Evolutionary conservation across 768 basidiomycete species (phyloP).

Genomic region (Lyophyllum decastes): DNA sequence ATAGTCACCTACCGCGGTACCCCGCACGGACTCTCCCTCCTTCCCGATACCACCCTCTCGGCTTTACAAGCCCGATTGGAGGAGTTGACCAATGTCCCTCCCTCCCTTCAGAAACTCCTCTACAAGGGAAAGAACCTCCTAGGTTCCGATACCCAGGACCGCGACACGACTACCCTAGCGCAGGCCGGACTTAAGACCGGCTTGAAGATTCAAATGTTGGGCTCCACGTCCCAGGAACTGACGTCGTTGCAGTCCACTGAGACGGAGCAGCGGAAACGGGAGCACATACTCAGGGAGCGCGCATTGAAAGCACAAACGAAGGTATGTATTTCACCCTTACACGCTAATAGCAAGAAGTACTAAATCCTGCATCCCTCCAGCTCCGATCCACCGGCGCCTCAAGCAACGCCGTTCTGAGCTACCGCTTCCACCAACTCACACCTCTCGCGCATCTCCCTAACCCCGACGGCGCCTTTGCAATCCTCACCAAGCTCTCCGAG

Average conservation of each 20-base stretch:
- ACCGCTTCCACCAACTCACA: constrained; percentile 65
- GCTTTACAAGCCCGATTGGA: constrained; percentile 53
- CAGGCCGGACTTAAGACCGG: constrained; percentile 64
- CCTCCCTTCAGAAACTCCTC: constrained; percentile 68
- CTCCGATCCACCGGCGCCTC: constrained; percentile 57
- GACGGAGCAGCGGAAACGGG: constrained; percentile 54
- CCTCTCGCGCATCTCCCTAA: constrained; percentile 67
- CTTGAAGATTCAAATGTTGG: constrained; percentile 69
- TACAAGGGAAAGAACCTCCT: constrained; percentile 63
- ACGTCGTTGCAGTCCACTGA: constrained; percentile 55
- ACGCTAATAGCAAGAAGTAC: background rate
- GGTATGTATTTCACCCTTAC: constrained; percentile 34
- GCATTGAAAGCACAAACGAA: constrained; percentile 58
- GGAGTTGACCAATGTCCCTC: constrained; percentile 67
- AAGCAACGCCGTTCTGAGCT: constrained; percentile 39
- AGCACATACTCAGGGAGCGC: constrained; percentile 60
- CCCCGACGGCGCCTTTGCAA: constrained; percentile 52
- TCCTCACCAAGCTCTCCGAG: constrained; percentile 60
- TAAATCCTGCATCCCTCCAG: constrained; percentile 26
- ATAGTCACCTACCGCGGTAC: constrained; percentile 51
- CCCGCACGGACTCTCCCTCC: constrained; percentile 46
- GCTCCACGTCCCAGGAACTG: constrained; percentile 62
- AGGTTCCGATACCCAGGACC: constrained; percentile 24
- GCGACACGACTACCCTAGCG: constrained; percentile 29
- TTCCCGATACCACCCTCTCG: constrained; percentile 51